Evolutionary conservation across 192 early-diverging fungal species (phyloP).

Genomic region (Spizellomyces sp.): DNA sequence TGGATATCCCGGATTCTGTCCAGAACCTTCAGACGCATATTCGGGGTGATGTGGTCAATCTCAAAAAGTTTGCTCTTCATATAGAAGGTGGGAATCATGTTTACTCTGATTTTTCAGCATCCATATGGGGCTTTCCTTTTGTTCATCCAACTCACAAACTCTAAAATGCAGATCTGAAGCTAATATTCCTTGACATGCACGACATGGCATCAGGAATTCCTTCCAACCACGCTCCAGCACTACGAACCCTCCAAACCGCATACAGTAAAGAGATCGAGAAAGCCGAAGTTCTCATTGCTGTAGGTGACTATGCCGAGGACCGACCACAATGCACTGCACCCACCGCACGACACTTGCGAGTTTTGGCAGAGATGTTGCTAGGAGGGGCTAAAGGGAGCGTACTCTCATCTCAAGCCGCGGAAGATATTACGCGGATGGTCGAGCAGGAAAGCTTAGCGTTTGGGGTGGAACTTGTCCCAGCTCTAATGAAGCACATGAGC

Average conservation of each 20-base stretch:
- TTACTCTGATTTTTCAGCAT: neutral
- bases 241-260: conserved; percentile 7
- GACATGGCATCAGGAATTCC: conserved; percentile 37
- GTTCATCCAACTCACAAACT: neutral
- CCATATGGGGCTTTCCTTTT: neutral
- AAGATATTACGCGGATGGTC: conserved; percentile 13
- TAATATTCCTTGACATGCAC: conserved; percentile 30
- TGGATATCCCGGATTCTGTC: conserved; percentile 33
- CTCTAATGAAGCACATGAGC: conserved; percentile 32
- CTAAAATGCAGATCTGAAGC: conserved; percentile 34
- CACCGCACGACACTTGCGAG: conserved; percentile 17
- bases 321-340: neutral
- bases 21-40: conserved; percentile 28
- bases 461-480: conserved; percentile 33
- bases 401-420: conserved; percentile 2
- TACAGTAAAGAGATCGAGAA: conserved; percentile 23
- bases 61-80: conserved; percentile 46
- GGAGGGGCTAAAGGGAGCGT: conserved; percentile 3
- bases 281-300: conserved; percentile 35
- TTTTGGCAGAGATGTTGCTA: conserved; percentile 28
- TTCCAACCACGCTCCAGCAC: neutral
- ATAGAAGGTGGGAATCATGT: conserved; percentile 37
- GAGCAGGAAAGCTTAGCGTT: conserved; percentile 30
- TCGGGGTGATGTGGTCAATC: conserved; percentile 30
- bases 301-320: conserved; percentile 39